These are phyloP conservation scores for Podospora bellae-mahoneyi DNA, from an alignment of 495 filamentous ascomycete species.

Conservation along the genomic window DNA sequence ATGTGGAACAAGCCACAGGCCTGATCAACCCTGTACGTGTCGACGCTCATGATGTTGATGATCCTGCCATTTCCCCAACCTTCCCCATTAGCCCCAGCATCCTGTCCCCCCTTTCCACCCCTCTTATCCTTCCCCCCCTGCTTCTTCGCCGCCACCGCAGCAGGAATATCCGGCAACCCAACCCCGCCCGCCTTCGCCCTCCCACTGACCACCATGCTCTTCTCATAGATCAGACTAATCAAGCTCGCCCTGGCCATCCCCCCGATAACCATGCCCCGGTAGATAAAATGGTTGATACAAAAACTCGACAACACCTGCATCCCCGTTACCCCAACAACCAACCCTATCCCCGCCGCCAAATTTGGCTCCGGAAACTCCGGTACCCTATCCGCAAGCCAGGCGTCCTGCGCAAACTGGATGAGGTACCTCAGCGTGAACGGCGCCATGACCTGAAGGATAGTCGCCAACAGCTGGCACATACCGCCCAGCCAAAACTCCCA, in stretches of 20 bases:
- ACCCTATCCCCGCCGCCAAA: slow-evolving; percentile 65
- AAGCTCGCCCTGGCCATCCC: slow-evolving; percentile 71
- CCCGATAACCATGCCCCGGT: slow-evolving; percentile 74
- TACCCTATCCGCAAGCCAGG: slow-evolving; percentile 58
- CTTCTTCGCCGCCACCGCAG: slow-evolving; percentile 37
- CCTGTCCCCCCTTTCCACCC: slow-evolving; percentile 31
- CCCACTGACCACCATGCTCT: slow-evolving; percentile 76
- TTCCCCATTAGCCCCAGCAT: slow-evolving; percentile 58
- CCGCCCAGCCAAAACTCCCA: slow-evolving; percentile 82
- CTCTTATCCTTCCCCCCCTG: slow-evolving; percentile 35
- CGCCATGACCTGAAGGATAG: slow-evolving; percentile 67
- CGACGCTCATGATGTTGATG: slow-evolving; percentile 86
- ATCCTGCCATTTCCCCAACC: slow-evolving; percentile 92
- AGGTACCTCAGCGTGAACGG: slow-evolving; percentile 71
- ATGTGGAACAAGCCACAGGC: slow-evolving; percentile 86
- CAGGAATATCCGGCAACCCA: slow-evolving; percentile 34
- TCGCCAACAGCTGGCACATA: slow-evolving; percentile 66
- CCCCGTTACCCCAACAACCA: slow-evolving; percentile 68
- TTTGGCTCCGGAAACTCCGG: slow-evolving; percentile 49
- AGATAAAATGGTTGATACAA: slow-evolving; percentile 77
- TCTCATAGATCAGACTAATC: slow-evolving; percentile 73
- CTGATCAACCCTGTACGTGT: slow-evolving; percentile 85
- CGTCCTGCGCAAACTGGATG: slow-evolving; percentile 74
- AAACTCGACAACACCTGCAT: slow-evolving; percentile 75
- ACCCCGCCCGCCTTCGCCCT: slow-evolving; percentile 67